Conservation (phyloP, 2,329 filamentous ascomycete species). For the Ophiostoma triangulosporum region DNA sequence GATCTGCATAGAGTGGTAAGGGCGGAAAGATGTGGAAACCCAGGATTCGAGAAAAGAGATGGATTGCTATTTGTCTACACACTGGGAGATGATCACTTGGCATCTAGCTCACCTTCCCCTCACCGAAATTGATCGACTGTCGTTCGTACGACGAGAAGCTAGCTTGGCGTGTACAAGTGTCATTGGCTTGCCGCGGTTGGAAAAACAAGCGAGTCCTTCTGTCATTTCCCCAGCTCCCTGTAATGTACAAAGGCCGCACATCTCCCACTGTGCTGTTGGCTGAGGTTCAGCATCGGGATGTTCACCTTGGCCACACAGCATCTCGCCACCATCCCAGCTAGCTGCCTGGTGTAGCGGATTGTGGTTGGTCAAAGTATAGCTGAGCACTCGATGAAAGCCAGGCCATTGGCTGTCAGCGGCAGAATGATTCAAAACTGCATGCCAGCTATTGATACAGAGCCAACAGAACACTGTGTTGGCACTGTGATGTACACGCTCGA, state of each 20-base stretch:
- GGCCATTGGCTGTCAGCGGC: neutral
- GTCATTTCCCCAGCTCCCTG: no score
- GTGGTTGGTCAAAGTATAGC: no score
- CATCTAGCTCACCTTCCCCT: neutral
- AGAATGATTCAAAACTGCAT: neutral
- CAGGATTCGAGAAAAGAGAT: neutral
- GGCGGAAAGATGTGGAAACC: neutral
- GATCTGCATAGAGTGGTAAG: neutral
- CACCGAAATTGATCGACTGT: neutral
- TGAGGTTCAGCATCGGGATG: no score
- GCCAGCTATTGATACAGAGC: no score
- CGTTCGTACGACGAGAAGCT: neutral
- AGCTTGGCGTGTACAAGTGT: conserved; percentile 4
- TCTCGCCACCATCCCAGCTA: no score
- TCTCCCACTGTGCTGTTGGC: no score
- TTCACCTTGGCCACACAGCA: no score
- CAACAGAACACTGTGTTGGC: neutral
- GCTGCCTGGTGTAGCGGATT: no score
- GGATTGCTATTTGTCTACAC: neutral
- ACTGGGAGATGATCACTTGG: no score
- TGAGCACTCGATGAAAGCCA: no score
- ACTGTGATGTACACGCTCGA: neutral
- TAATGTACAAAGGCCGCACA: no score
- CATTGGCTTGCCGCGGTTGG: conserved; percentile 2
- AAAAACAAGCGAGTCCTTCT: neutral